phyloP scores from a whole-genome alignment of 2,329 filamentous ascomycete genomes.

The Fusarium decemcellulare region DNA sequence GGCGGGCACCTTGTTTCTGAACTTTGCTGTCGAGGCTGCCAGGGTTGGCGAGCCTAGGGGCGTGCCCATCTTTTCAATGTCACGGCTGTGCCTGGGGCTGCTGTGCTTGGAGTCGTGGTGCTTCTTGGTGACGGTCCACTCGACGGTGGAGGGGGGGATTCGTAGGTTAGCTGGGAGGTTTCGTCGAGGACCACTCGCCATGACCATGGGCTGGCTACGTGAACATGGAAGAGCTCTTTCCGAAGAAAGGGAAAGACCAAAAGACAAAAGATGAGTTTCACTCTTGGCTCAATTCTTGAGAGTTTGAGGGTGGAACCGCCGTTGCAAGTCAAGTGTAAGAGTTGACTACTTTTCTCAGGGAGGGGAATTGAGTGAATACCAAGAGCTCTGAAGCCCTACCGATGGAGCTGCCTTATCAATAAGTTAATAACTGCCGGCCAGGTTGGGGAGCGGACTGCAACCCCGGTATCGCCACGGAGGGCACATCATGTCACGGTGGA shows the following conservation, averaged over 20 bases:
- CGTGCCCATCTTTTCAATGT: constrained; percentile 45
- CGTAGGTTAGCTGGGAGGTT: constrained; percentile 38
- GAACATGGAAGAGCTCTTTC: not conserved
- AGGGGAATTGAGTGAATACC: constrained; percentile 17
- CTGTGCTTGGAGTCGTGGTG: constrained; percentile 6
- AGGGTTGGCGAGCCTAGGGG: constrained; percentile 56
- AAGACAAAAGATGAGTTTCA: not conserved
- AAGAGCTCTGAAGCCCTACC: constrained; percentile 11
- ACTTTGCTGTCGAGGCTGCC: constrained; percentile 54
- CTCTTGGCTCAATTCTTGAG: not conserved
- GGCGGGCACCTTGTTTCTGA: constrained; percentile 57
- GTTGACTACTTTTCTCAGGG: not conserved
- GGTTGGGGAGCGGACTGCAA: constrained; percentile 2
- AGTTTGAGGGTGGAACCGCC: not conserved
- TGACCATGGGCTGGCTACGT: constrained; percentile 28
- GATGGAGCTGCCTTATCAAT: constrained; percentile 37
- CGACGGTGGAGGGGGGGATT: constrained; percentile 33
- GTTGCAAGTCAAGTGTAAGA: not conserved
- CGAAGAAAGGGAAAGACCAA: constrained; percentile 1
- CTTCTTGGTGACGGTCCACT: constrained; percentile 33
- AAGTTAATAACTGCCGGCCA: constrained; percentile 28
- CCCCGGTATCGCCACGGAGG: constrained; percentile 13
- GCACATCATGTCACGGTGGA: constrained; percentile 18
- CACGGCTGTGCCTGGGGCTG: constrained; percentile 2
- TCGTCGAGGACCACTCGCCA: constrained; percentile 43